Conservation (phyloP, 2,329 filamentous ascomycete species). For the Aspergillus felis region DNA sequence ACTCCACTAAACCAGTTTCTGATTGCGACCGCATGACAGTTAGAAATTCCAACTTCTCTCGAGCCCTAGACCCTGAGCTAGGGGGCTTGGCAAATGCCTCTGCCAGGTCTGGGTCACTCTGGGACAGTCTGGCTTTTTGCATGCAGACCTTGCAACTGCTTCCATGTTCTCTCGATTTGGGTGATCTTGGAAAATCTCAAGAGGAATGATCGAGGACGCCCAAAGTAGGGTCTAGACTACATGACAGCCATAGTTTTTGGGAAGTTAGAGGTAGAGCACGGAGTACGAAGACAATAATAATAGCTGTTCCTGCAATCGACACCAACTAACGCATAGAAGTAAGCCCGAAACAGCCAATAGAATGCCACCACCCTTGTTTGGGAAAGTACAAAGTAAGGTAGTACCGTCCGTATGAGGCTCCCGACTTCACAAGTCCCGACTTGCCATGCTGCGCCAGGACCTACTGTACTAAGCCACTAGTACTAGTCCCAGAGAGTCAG, state of each 20-base stretch:
- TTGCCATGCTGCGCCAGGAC: not conserved
- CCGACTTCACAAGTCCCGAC: not conserved
- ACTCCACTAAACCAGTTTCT: conserved; percentile 21
- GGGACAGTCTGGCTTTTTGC: not conserved
- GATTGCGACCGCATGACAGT: conserved; percentile 2
- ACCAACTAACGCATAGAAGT: not conserved
- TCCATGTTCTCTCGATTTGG: not conserved
- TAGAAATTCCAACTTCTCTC: not conserved
- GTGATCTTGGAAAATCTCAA: not conserved
- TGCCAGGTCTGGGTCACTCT: not conserved
- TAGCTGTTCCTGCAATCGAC: not conserved
- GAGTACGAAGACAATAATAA: not conserved
- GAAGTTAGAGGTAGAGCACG: not conserved
- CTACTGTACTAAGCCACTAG: not conserved
- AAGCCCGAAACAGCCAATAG: not conserved
- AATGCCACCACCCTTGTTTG: not conserved
- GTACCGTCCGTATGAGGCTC: not conserved
- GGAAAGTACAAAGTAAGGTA: too few species aligned
- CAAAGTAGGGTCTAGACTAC: not conserved
- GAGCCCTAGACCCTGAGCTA: not conserved
- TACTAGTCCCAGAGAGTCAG: not conserved
- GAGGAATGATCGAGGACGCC: not conserved
- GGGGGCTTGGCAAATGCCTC: conserved; percentile 1
- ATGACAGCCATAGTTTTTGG: not conserved
- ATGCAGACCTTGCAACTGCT: not conserved